Evolutionary conservation across 306 rosid species (phyloP), one percentile per base, ranked within the genome.

Genomic region (Lithocarpus polystachyus): DNA sequence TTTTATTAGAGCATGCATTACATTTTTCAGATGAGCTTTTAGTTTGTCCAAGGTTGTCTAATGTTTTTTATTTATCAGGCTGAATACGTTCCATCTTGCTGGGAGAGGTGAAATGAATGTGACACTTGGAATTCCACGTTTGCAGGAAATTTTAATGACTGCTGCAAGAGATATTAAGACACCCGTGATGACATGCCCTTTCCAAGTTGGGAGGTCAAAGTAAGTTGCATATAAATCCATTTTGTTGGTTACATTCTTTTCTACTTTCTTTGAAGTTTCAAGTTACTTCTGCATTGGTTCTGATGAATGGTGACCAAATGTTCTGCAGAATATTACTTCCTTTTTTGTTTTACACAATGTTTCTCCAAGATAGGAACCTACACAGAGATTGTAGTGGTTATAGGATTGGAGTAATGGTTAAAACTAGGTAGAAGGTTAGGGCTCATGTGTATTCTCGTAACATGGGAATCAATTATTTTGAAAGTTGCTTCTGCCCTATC

Each of bases 81-180:
- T 92, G 85, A 95, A 95, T 84, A 95, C 99, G 26, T 95, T 95
- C 79, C 98, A 92, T 75, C 93, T 91, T 84, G 99, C 96, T 62
- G 98, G 97, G 75, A 90, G 98, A 78, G 97, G 98, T 86, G 98
- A 95, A 89, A 91, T 90, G 97, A 95, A 95, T 55, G 99, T 92
- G 83, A 95, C 99, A 2, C 99, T 95, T 71, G 99, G 99, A 80
- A 95, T 95, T 82, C 98, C 99, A 14, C 92, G 96, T 29, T 96
- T 91, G 77, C 92, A 89, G 79, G 99, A 95, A 86, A 92, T 95
- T 57, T 77, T 95, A 82, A 93, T 89, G 97, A 84, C 91, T 72
- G 98, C 99, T 77, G 64, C 98, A 55, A 55, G 24, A 20, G 80
- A 90, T 51, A 92, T 92, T 80, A 91, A 91, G 87, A 95, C 99